Evolutionary conservation across 441 rosid genomes (phyloP), one percentile per base, ranked within the genome.

Genomic region (Metrosideros polymorpha): DNA sequence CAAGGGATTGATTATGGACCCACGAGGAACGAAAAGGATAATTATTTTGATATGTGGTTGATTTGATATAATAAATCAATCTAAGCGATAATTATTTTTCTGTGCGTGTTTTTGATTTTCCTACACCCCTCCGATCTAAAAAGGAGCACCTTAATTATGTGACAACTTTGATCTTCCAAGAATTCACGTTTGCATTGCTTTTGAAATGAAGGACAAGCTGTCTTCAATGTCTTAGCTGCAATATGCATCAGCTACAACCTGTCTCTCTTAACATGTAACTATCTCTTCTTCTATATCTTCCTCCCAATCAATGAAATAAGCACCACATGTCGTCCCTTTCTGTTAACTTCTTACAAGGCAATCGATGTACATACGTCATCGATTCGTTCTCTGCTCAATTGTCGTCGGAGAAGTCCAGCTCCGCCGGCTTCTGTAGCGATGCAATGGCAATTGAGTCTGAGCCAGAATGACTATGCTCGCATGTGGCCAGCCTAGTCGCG

Each of bases 371-470:
- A 87, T 43, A 30, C 82, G 83, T 84, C 19, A 32, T 59, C 55
- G 85, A 22, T 85, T 25, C 7, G 83, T 53, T 30, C 50, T 51
- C 43, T 8, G 30, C 14, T 83, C 93, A 94, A 77, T 92, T 94
- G 45, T 93, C 93, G 12, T 90, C 93, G 24, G 94, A 93, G 90
- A 93, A 95, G 89, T 96, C 97, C 17, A 95, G 98, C 85, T 96
- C 99, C 6, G 88, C 88, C 50, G 99, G 98, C 90, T 96, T 96
- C 89, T 90, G 95, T 87, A 96, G 86, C 2, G 97, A 87, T 55
- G 88, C 87, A 50, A 89, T 90, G 18, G 89, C 90, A 82, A 90
- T 89, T 42, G 95, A 89, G 85, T 90, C 93, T n/a, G 95, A 89
- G 7, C 89, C 93, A 30, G 93, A 91, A 88, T 92, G 94, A 25